These are phyloP conservation scores for Silene latifolia DNA, from an alignment of 148 eudicot species.

Conservation along the genomic window DNA sequence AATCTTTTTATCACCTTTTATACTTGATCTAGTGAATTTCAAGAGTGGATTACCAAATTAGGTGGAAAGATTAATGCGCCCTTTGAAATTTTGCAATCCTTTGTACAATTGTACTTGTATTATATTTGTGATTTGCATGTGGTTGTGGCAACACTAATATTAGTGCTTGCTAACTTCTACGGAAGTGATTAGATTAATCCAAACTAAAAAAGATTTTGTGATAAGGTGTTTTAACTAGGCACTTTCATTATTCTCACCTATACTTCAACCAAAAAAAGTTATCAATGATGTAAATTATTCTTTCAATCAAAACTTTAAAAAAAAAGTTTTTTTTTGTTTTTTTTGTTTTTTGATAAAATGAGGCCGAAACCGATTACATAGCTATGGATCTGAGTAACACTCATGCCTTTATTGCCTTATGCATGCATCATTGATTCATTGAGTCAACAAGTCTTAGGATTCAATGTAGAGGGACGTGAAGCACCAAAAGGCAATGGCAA, in stretches of 20 bases:
- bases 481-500: too few species aligned
- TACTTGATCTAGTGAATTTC: constrained; percentile 20
- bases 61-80: constrained; percentile 12
- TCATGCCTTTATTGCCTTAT: too few species aligned
- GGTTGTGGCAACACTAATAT: background rate
- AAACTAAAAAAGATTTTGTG: constrained; percentile 10
- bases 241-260: constrained; percentile 28
- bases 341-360: too few species aligned
- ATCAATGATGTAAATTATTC: too few species aligned
- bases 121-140: background rate
- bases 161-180: background rate
- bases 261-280: too few species aligned
- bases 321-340: too few species aligned
- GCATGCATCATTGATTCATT: too few species aligned
- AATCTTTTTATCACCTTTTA: constrained; percentile 15
- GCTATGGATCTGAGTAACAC: too few species aligned
- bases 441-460: too few species aligned
- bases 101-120: background rate
- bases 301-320: too few species aligned
- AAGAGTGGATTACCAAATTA: constrained; percentile 17
- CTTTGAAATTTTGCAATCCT: background rate
- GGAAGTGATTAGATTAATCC: background rate
- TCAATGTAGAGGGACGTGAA: too few species aligned
- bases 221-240: constrained; percentile 23
- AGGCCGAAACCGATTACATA: too few species aligned